These are phyloP conservation scores for Tylopilus orsonianus DNA, from an alignment of 1,284 basidiomycete genomes.

Conservation along the genomic window DNA sequence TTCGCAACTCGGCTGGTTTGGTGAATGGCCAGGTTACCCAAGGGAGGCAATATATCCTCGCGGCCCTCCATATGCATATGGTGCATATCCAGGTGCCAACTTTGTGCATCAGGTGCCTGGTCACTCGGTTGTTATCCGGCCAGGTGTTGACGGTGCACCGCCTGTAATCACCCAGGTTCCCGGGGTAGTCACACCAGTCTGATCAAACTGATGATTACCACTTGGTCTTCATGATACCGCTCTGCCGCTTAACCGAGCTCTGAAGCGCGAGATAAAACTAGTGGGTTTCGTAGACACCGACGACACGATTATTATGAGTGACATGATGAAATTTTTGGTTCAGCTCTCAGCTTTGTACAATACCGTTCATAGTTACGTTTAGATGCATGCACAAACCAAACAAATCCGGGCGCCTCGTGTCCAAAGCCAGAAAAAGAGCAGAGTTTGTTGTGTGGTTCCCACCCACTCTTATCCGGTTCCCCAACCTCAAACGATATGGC, in stretches of 20 bases:
- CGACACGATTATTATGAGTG: conserved; percentile 7
- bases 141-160: conserved; percentile 57
- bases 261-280: background rate
- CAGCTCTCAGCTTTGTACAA: conserved; percentile 11
- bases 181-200: conserved; percentile 37
- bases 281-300: conserved; percentile 8
- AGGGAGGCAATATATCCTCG: conserved; percentile 25
- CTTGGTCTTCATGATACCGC: background rate
- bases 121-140: conserved; percentile 69
- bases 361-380: conserved; percentile 19
- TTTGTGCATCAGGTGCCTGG: conserved; percentile 53
- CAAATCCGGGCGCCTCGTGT: conserved; percentile 29
- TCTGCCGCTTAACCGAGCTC: background rate
- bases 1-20: conserved; percentile 53
- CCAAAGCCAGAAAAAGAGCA: conserved; percentile 26
- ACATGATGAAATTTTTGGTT: conserved; percentile 11
- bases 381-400: conserved; percentile 5
- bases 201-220: conserved; percentile 7
- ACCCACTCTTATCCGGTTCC: conserved; percentile 26
- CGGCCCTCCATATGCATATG: conserved; percentile 20
- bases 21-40: conserved; percentile 45
- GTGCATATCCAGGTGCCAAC: conserved; percentile 24
- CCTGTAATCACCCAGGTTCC: conserved; percentile 64
- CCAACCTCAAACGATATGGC: conserved; percentile 27
- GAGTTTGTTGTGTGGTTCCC: conserved; percentile 22